Evolutionary conservation across 306 rosid genomes (phyloP).

Genomic region (Prunus padus): DNA sequence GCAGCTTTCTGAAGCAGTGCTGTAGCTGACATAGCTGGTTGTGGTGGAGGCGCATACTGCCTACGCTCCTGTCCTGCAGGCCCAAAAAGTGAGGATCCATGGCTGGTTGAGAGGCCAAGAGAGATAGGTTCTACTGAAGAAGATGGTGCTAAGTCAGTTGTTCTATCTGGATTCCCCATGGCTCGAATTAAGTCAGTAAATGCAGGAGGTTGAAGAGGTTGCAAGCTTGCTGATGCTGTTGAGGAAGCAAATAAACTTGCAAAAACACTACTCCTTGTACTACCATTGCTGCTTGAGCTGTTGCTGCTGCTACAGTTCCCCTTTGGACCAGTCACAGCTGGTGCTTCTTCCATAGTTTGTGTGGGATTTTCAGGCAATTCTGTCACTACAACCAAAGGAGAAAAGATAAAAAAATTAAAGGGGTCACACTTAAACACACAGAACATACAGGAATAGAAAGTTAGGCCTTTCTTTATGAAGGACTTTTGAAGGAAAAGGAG

Average conservation of each 20-base stretch:
- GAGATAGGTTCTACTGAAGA: conserved; percentile 67
- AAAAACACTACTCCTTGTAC: conserved; percentile 56
- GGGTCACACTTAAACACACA: conserved; percentile 29
- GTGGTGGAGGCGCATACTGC: conserved; percentile 57
- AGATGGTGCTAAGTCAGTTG: conserved; percentile 44
- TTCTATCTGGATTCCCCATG: conserved; percentile 47
- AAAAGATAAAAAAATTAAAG: conserved; percentile 24
- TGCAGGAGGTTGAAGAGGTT: conserved; percentile 52
- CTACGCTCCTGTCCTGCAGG: conserved; percentile 60
- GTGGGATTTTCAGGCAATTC: conserved; percentile 49
- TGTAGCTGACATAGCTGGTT: conserved; percentile 88
- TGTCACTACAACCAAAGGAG: conserved; percentile 17
- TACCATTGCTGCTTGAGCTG: conserved; percentile 56
- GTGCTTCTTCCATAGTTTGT: conserved; percentile 48
- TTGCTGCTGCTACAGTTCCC: conserved; percentile 55
- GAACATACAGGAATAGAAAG: conserved; percentile 28
- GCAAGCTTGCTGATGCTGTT: conserved; percentile 49
- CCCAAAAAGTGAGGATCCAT: conserved; percentile 59
- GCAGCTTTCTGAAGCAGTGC: conserved; percentile 96
- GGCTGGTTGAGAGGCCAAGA: conserved; percentile 72
- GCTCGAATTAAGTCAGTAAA: conserved; percentile 59
- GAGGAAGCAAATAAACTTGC: conserved; percentile 83
- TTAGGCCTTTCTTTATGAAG: conserved; percentile 1
- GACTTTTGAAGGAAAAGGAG: conserved; percentile 40
- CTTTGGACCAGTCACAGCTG: conserved; percentile 28